These are phyloP conservation scores for Fusarium coicis DNA, from an alignment of 2,329 filamentous ascomycete genomes.

Conservation along the genomic window DNA sequence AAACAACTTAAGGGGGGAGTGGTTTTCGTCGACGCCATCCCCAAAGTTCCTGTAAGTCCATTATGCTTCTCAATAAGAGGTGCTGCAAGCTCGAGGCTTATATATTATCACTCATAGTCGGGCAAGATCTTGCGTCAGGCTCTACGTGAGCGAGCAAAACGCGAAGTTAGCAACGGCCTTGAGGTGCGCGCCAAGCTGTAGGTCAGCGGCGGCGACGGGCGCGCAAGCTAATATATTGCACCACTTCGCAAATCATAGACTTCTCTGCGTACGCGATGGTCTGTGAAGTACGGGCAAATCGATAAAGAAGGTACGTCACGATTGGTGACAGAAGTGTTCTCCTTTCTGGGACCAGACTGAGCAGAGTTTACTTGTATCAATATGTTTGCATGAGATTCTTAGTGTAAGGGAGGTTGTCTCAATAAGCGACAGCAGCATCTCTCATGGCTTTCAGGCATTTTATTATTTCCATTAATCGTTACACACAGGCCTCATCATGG, in stretches of 20 bases:
- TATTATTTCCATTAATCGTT: conserved; percentile 1
- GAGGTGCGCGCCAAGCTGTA: conserved; percentile 47
- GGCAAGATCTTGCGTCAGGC: conserved; percentile 74
- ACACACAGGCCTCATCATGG: neutral
- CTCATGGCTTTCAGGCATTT: neutral
- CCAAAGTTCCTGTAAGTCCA: conserved; percentile 62
- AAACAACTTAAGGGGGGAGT: conserved; percentile 79
- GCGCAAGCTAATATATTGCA: conserved; percentile 38
- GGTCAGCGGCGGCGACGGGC: conserved; percentile 39
- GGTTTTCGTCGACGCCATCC: conserved; percentile 73
- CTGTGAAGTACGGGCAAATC: neutral
- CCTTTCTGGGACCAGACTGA: neutral
- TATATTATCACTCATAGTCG: conserved; percentile 54
- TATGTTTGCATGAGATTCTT: neutral
- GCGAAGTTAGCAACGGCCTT: conserved; percentile 59
- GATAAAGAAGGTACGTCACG: neutral
- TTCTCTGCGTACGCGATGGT: conserved; percentile 14
- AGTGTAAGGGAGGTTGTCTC: neutral
- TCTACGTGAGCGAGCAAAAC: conserved; percentile 66
- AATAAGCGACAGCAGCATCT: neutral
- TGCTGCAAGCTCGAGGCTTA: conserved; percentile 15
- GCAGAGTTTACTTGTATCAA: neutral
- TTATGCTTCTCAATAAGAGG: neutral
- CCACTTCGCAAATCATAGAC: conserved; percentile 27
- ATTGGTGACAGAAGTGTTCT: neutral